phyloP scores from a whole-genome alignment of 2,329 filamentous ascomycete genomes.

The Ophiostoma quercus region DNA sequence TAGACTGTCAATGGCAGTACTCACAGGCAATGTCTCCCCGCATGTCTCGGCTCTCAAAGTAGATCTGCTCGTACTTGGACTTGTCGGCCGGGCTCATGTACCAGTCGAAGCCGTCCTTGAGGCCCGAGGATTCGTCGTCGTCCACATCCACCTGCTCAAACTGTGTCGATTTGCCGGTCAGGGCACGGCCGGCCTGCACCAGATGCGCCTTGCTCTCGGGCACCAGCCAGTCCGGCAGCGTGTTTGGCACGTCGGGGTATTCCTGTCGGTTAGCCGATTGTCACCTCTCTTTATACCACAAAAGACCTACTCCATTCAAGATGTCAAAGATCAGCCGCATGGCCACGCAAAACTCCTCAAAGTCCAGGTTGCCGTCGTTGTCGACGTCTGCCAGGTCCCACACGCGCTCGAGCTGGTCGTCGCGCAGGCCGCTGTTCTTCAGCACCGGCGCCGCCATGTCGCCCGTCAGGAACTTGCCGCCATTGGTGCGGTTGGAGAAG shows the following conservation, averaged over 20 bases:
- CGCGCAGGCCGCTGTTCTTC: constrained; percentile 58
- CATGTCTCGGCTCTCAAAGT: constrained; percentile 82
- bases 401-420: constrained; percentile 84
- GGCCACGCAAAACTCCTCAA: constrained; percentile 98
- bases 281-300: neutral
- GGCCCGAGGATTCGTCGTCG: constrained; percentile 70
- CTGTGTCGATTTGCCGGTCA: constrained; percentile 71
- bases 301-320: constrained; percentile 75
- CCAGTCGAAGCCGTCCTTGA: constrained; percentile 98
- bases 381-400: constrained; percentile 98
- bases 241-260: constrained; percentile 78
- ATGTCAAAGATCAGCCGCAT: constrained; percentile 98
- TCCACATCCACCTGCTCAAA: constrained; percentile 71
- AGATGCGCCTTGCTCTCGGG: constrained; percentile 92
- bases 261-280: constrained; percentile 51
- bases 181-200: constrained; percentile 73
- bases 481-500: constrained; percentile 55
- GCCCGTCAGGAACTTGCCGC: constrained; percentile 55
- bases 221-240: constrained; percentile 91
- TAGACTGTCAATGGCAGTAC: neutral
- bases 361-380: constrained; percentile 94
- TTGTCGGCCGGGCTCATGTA: constrained; percentile 95
- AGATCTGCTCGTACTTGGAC: constrained; percentile 94
- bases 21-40: constrained; percentile 69
- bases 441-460: constrained; percentile 58